A percentile compares a stretch with the other conserved stretches of the same genome.
These are phyloP conservation scores for Colletotrichum melonis DNA, from an alignment of 2,329 filamentous ascomycete genomes.

Conservation along the genomic window DNA sequence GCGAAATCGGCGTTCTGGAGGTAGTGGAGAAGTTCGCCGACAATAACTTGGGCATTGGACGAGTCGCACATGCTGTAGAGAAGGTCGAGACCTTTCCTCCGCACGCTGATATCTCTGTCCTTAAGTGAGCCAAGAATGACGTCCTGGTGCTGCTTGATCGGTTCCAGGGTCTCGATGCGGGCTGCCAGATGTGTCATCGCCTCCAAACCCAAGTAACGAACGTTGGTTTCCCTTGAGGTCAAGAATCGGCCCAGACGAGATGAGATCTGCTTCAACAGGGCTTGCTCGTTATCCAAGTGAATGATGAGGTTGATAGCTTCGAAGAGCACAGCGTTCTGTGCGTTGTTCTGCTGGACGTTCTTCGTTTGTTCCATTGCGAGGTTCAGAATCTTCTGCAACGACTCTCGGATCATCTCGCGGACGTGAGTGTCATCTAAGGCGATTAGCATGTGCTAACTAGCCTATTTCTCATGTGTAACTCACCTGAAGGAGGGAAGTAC, in stretches of 20 bases:
- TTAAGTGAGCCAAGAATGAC: conserved; percentile 95
- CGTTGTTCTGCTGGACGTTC: conserved; percentile 99
- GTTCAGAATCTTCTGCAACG: conserved; percentile 90
- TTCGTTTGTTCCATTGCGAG: conserved; percentile 93
- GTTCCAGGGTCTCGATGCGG: conserved; percentile 91
- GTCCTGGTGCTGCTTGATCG: conserved; percentile 97
- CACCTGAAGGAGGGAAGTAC: conserved; percentile 94
- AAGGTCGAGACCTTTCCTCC: conserved; percentile 93
- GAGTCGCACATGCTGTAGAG: conserved; percentile 99
- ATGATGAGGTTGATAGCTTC: conserved; percentile 99
- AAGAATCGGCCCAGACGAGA: conserved; percentile 93
- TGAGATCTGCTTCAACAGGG: conserved; percentile 96
- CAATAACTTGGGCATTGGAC: conserved; percentile 92
- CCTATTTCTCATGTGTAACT: conserved; percentile 44
- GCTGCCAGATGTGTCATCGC: conserved; percentile 99
- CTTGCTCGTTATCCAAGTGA: conserved; percentile 93
- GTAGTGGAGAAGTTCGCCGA: conserved; percentile 92
- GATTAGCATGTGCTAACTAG: conserved; percentile 4
- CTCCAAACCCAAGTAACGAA: conserved; percentile 93
- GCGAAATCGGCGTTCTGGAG: conserved; percentile 97
- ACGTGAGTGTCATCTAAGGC: conserved; percentile 87
- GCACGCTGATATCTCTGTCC: conserved; percentile 96
- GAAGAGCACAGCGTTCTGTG: conserved; percentile 96
- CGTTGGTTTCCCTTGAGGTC: conserved; percentile 95
- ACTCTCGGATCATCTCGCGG: conserved; percentile 90